phyloP scores from a whole-genome alignment of 192 early-diverging fungal species.

The Chytriomyces sp. region DNA sequence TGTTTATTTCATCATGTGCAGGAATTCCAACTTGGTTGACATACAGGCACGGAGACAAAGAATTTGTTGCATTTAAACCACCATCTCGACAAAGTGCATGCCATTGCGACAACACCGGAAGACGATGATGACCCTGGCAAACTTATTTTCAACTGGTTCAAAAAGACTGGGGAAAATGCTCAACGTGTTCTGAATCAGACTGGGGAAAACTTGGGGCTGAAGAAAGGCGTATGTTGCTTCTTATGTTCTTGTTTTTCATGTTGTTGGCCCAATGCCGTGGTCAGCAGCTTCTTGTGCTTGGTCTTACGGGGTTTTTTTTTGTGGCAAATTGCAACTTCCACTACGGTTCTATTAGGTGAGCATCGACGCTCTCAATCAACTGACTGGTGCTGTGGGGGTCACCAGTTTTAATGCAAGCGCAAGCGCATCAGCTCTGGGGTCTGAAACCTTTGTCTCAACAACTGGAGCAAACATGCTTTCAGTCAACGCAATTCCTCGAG shows the following conservation, averaged over 20 bases:
- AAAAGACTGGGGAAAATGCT: constrained; percentile 38
- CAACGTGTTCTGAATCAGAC: constrained; percentile 25
- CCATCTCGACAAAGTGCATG: constrained; percentile 50
- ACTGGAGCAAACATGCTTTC: background rate
- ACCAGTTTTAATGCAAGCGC: too few species aligned
- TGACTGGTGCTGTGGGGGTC: background rate
- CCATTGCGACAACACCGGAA: background rate
- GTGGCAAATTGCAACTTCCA: constrained; percentile 9
- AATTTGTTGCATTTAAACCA: constrained; percentile 50
- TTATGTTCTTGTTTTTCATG: constrained; percentile 5
- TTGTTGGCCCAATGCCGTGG: constrained; percentile 33
- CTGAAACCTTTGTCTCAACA: background rate
- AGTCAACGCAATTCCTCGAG: background rate
- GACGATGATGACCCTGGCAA: constrained; percentile 45
- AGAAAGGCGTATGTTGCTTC: constrained; percentile 15
- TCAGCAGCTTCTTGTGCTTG: constrained; percentile 28
- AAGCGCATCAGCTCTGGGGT: background rate
- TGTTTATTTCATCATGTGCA: background rate
- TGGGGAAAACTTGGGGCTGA: constrained; percentile 25
- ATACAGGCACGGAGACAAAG: constrained; percentile 38
- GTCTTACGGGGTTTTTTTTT: constrained; percentile 28
- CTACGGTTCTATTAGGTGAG: constrained; percentile 9
- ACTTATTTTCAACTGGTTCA: constrained; percentile 48
- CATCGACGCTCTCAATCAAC: constrained; percentile 18
- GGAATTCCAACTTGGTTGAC: background rate